Evolutionary conservation across 1,139 yeast genomes (phyloP).

Genomic region (Zygoascus meyerae): DNA sequence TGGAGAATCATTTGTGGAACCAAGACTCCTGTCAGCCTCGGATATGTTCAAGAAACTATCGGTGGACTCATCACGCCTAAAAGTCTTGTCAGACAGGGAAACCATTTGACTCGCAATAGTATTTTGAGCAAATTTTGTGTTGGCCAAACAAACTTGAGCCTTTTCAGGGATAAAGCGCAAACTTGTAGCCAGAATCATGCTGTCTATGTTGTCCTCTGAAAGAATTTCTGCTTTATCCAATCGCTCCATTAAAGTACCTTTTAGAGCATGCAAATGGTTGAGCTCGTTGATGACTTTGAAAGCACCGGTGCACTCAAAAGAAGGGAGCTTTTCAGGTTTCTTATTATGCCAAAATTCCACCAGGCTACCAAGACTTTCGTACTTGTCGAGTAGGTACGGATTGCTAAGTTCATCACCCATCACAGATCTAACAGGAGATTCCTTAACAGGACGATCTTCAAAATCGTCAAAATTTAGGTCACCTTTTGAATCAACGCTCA

Average conservation of each 20-base stretch:
- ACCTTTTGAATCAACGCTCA: constrained; percentile 3
- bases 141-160: not conserved
- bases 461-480: constrained; percentile 1
- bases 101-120: not conserved
- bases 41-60: not conserved
- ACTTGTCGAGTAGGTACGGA: constrained; percentile 34
- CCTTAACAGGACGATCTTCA: constrained; percentile 23
- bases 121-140: not conserved
- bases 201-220: constrained; percentile 8
- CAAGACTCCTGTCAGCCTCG: not conserved
- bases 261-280: constrained; percentile 9
- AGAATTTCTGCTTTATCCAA: constrained; percentile 13
- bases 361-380: constrained; percentile 29
- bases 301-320: constrained; percentile 19
- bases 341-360: constrained; percentile 24
- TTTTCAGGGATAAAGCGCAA: not conserved
- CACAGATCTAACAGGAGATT: constrained; percentile 23
- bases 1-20: not conserved
- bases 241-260: not conserved
- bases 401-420: constrained; percentile 32
- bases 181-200: not conserved
- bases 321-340: constrained; percentile 21
- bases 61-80: not conserved
- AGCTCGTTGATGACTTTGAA: constrained; percentile 1
- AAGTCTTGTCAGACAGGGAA: not conserved